Base-by-base conservation (phyloP, 2,329 filamentous ascomycete genomes). In the Trichoderma breve region DNA sequence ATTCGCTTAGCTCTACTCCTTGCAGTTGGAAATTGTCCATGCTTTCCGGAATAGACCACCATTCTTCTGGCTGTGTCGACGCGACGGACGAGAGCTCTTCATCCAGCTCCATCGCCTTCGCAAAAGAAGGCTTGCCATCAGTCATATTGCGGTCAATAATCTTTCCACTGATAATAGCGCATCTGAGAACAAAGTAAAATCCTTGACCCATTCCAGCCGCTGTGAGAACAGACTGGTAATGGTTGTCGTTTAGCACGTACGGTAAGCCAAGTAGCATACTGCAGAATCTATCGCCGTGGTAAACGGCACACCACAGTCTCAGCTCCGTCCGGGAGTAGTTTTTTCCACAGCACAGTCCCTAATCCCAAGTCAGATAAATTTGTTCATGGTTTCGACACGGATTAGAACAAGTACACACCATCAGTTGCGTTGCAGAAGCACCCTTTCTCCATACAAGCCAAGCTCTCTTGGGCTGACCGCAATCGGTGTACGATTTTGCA, bases 221-320 rank as follows among this genome's bases (percentile, higher is more conserved):
- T 3, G 68, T 39, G 9, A 53, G 26, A 39, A 62, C 73, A 14
- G 68, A 36, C 26, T 64, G 70, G 39, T 71, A 71, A 55, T 74
- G 73, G 6, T 39, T 62, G 43, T 75, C 75, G 58, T 53, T 70
- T 6, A 75, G 73, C 18, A 72, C 74, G 53, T 75, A 72, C 3
- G 74, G 83, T 6, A 85, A 78, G 12, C 83, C 83, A 8, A 85
- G 81, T 12, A 85, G 78, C 47, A 85, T 75, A 32, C 82, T 84
- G n/a, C 81, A 74, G 74, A 85, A 83, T 21, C 83, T 81, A 73
- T 85, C 83, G 11, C 79, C 75, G n/a, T 76, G 75, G 66, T 77
- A 78, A 8, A 79, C 58, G 21, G 71, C 28, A 36, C 32, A 69
- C 77, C 76, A 78, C 3, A 76, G 65, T 74, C 61, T 75, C 73